Base-by-base conservation (phyloP, 1,139 yeast species). In the Zygoascus sp. region DNA sequence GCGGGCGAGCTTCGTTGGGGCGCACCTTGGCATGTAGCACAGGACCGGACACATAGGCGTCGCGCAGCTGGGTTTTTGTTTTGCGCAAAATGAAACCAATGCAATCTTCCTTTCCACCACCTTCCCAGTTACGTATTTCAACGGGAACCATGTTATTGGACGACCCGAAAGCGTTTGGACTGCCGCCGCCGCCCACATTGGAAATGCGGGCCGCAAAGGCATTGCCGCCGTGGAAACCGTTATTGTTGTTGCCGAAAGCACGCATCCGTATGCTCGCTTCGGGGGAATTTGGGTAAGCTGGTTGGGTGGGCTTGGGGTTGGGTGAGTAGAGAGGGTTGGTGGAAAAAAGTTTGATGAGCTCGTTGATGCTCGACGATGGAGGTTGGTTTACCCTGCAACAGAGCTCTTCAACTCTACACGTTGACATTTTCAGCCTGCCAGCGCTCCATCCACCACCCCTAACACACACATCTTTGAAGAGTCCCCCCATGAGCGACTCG, bases 111-210 rank as follows among this genome's bases (percentile, higher is more conserved):
- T 73, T 73, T 10, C 83, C 65, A 2, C 65, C 64, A 45, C 89
- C 88, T 56, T 84, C 82, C 96, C 96, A 89, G 39, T 89, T 88
- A 45, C 75, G 69, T 15, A 88, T 75, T 55, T 83, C 89, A 17
- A 85, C 45, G 2, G 36, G 13, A 2, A 35, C 17, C 30, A 16
- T 13, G 32, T 34, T 35, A 40, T 10, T 25, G 20, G n/a, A n/a
- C n/a, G n/a, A n/a, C n/a, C n/a, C n/a, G n/a, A n/a, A n/a, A n/a
- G n/a, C n/a, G n/a, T n/a, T n/a, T n/a, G n/a, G n/a, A n/a, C n/a
- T 34, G 20, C 34, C 32, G 25, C 17, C 17, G 17, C 47, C 44
- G 5, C 38, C 17, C 15, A 35, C 39, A n/a, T 17, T 13, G 16
- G 39, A 35, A 6, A 35, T 35, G 7, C 39, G 13, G 19, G 39